Conservation (phyloP, 768 basidiomycete genomes). For the Boletus sp. region DNA sequence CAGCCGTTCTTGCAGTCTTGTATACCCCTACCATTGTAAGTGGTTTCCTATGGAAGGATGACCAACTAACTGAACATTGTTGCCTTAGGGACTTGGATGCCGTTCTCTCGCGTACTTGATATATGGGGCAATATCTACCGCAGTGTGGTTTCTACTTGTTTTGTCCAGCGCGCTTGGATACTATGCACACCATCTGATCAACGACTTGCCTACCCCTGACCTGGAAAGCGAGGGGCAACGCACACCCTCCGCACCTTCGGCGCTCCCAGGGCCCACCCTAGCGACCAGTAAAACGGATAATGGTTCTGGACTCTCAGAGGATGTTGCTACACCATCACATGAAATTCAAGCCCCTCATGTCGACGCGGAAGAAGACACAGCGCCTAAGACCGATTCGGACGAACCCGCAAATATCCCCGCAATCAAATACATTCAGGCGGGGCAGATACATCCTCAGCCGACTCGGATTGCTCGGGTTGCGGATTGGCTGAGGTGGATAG, state of each 20-base stretch:
- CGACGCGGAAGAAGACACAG: background rate
- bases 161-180: slow-evolving; percentile 18
- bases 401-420: no score
- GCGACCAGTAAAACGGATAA: no score
- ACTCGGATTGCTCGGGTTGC: slow-evolving; percentile 1
- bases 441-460: background rate
- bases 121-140: slow-evolving; percentile 15
- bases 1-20: slow-evolving; percentile 26
- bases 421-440: background rate
- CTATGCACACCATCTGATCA: background rate
- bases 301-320: no score
- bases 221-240: background rate
- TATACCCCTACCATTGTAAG: slow-evolving; percentile 28
- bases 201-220: background rate
- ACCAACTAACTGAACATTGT: background rate
- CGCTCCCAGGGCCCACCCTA: no score
- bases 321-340: background rate
- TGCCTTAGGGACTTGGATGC: slow-evolving; percentile 26
- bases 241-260: background rate
- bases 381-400: background rate
- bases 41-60: background rate
- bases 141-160: slow-evolving; percentile 28
- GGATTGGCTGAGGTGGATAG: slow-evolving; percentile 24
- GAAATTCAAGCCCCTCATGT: background rate
- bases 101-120: slow-evolving; percentile 19